Base-by-base conservation (phyloP, 2,329 filamentous ascomycete species). In the Aureobasidium sp. region DNA sequence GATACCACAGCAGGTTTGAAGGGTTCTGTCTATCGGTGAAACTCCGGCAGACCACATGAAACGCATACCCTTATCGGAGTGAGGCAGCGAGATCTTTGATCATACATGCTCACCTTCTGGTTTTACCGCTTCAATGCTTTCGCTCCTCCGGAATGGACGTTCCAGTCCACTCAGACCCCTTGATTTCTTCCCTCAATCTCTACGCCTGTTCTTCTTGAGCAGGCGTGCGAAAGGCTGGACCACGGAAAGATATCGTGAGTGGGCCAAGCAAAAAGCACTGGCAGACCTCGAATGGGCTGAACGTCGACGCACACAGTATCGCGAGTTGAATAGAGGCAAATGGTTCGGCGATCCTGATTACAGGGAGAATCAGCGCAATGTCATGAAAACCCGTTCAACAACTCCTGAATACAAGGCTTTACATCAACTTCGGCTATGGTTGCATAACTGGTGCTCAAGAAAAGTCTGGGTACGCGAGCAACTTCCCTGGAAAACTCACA, bases 401-500 rank as follows among this genome's bases (percentile, higher is more conserved):
- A 25, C 22, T 25, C 22, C 3, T 3, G n/a, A 22, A 9, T 1
- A 7, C 3, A 44, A 44, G 9, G 41, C 41, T 5, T 29, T 17
- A n/a, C 1, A n/a, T 2, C 14, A 5, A n/a, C 15, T n/a, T 27
- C 15, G 0, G 27, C 3, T 2, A 1, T 17, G 7, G 7, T 31
- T 34, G 7, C 34, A 36, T 9, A 1, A 5, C 7, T 49, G n/a
- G 48, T 34, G 29, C 15, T 22, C 17, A 6, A 51, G 14, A n/a
- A 9, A 36, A 36, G 11, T 4, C 20, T 53, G 49, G 34, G 4
- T 53, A 14, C 34, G 34, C 34, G 48, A 51, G 42, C 25, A 48
- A 17, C 36, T 53, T 17, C 49, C 49, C 4, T 53, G 49, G 49
- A 53, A 41, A 17, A 39, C 49, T 39, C 49, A 53, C 20, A n/a